Conservation (phyloP, 495 filamentous ascomycete species). For the Podospora sp. region DNA sequence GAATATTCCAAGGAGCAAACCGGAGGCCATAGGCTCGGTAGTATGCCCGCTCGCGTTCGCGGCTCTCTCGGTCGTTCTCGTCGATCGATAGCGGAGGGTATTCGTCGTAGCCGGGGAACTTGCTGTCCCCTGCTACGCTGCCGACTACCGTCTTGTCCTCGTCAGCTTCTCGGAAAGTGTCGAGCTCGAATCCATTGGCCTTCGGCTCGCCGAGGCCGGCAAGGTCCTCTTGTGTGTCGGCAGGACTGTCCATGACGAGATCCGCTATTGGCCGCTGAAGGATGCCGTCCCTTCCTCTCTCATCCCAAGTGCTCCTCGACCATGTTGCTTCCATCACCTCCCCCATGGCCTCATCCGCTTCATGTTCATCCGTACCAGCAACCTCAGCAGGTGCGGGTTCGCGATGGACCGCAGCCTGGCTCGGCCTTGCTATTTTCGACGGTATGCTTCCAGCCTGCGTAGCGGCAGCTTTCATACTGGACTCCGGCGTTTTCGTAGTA, state of each 20-base stretch:
- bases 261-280: not conserved
- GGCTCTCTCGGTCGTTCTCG: constrained; percentile 19
- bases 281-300: not conserved
- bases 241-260: not conserved
- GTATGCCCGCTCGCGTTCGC: constrained; percentile 25
- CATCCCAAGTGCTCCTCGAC: not conserved
- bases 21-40: constrained; percentile 53
- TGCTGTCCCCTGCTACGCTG: not conserved
- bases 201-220: not conserved
- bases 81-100: constrained; percentile 28
- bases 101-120: constrained; percentile 14
- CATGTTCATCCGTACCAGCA: not conserved
- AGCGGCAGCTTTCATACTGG: not conserved
- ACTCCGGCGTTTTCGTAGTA: not conserved
- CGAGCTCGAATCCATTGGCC: not conserved
- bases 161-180: not conserved
- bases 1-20: constrained; percentile 87
- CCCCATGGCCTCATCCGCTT: not conserved
- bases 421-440: not conserved
- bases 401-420: not conserved
- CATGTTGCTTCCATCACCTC: not conserved
- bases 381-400: not conserved
- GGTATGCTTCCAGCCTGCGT: not conserved
- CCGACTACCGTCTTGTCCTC: constrained; percentile 4
- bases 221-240: constrained; percentile 8